These are phyloP conservation scores for Kockiozyma suomiensis DNA, from an alignment of 805 yeast genomes.

Conservation along the genomic window DNA sequence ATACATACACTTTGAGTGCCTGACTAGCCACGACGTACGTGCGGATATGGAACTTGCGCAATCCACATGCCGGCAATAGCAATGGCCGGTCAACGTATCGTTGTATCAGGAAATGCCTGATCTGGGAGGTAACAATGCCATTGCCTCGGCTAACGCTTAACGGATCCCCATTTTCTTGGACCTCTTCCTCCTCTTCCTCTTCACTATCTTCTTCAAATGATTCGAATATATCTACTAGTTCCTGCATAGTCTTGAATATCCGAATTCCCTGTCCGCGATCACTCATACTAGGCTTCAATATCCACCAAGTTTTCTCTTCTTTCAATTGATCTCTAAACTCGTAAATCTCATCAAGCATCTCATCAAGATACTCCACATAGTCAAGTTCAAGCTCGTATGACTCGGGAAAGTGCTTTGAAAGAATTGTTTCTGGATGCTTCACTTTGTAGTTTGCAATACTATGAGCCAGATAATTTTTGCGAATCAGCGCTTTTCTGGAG, in stretches of 20 bases:
- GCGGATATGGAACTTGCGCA: slow-evolving; percentile 85
- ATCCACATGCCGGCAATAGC: slow-evolving; percentile 58
- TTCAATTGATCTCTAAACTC: slow-evolving; percentile 82
- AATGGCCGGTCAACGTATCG: slow-evolving; percentile 74
- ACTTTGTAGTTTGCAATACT: slow-evolving; percentile 74
- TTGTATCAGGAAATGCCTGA: slow-evolving; percentile 89
- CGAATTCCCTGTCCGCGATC: slow-evolving; percentile 97
- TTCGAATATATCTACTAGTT: slow-evolving; percentile 80
- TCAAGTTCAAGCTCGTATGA: slow-evolving; percentile 83
- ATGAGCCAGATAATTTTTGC: slow-evolving; percentile 87
- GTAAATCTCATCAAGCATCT: slow-evolving; percentile 87
- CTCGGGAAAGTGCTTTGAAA: slow-evolving; percentile 67
- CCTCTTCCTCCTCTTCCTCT: slow-evolving; percentile 56
- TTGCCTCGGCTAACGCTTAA: slow-evolving; percentile 58
- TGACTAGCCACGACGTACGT: slow-evolving; percentile 79
- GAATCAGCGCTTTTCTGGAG: slow-evolving; percentile 75
- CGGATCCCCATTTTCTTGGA: slow-evolving; percentile 7
- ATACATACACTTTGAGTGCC: slow-evolving; percentile 75
- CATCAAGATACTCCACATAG: slow-evolving; percentile 94
- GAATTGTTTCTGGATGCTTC: slow-evolving; percentile 70
- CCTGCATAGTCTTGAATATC: slow-evolving; percentile 73
- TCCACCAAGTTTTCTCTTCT: slow-evolving; percentile 61
- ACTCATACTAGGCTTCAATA: slow-evolving; percentile 94
- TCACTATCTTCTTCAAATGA: slow-evolving; percentile 76
- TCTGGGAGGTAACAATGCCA: slow-evolving; percentile 80